These are phyloP conservation scores for Kodamaea laetipori DNA, from an alignment of 805 yeast species.

Conservation along the genomic window DNA sequence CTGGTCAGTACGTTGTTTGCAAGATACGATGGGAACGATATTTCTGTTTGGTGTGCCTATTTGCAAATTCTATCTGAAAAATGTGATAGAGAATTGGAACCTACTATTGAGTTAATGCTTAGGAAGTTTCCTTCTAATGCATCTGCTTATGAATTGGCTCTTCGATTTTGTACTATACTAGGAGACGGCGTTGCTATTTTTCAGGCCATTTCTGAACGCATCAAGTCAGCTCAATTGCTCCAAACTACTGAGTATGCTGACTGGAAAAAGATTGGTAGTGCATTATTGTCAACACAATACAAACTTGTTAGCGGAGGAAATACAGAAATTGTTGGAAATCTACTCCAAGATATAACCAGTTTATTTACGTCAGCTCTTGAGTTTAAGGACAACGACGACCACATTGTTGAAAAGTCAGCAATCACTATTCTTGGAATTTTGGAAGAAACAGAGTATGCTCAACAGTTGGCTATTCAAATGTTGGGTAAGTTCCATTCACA, in stretches of 20 bases:
- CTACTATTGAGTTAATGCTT: slow-evolving; percentile 23
- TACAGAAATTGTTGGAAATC: neutral
- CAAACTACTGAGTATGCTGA: slow-evolving; percentile 22
- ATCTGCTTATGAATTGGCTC: slow-evolving; percentile 28
- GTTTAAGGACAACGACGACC: slow-evolving; percentile 3
- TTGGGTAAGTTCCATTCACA: slow-evolving; percentile 32
- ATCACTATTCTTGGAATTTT: slow-evolving; percentile 35
- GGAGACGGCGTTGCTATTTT: slow-evolving; percentile 15
- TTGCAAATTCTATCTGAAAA: slow-evolving; percentile 29
- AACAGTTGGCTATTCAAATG: slow-evolving; percentile 24
- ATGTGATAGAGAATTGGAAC: slow-evolving; percentile 11
- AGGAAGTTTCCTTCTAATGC: slow-evolving; percentile 27
- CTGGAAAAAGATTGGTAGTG: slow-evolving; percentile 29
- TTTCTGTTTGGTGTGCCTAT: slow-evolving; percentile 30
- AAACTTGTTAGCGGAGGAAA: slow-evolving; percentile 17
- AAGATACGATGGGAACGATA: neutral
- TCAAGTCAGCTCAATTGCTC: slow-evolving; percentile 20
- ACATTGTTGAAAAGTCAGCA: slow-evolving; percentile 40
- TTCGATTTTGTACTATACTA: slow-evolving; percentile 20
- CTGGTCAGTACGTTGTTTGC: slow-evolving; percentile 25
- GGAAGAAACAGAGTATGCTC: slow-evolving; percentile 31
- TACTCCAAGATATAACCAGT: slow-evolving; percentile 2
- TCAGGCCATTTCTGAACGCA: slow-evolving; percentile 12
- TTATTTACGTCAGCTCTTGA: slow-evolving; percentile 1
- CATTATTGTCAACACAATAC: slow-evolving; percentile 25